Conservation (phyloP, 2,329 filamentous ascomycete species). For the Penicillium hordei region DNA sequence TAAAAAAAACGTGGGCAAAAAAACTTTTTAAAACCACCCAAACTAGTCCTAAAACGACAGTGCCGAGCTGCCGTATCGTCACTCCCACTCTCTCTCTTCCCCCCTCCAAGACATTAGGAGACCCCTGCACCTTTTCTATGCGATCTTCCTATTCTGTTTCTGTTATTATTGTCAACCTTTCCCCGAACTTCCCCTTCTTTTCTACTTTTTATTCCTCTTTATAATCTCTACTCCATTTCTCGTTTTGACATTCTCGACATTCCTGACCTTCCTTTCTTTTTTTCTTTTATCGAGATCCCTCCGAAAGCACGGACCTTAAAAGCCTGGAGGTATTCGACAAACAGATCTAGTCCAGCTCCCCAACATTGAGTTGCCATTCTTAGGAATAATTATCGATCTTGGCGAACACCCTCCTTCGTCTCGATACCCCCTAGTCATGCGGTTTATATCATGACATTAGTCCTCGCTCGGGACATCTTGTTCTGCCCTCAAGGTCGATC, state of each 20-base stretch:
- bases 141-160: constrained; percentile 4
- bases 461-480: constrained; percentile 38
- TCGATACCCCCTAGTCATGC: constrained; percentile 31
- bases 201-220: constrained; percentile 10
- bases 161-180: constrained; percentile 4
- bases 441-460: constrained; percentile 46
- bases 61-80: constrained; percentile 25
- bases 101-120: constrained; percentile 2
- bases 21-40: constrained; percentile 3
- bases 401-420: constrained; percentile 17
- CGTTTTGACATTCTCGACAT: neutral
- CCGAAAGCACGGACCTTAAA: constrained; percentile 10
- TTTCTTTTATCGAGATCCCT: neutral
- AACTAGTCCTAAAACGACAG: constrained; percentile 22
- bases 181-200: constrained; percentile 6
- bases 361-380: constrained; percentile 18
- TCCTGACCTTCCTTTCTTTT: constrained; percentile 5
- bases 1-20: constrained; percentile 1
- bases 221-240: constrained; percentile 5
- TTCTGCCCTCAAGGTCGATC: constrained; percentile 31
- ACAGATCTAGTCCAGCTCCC: constrained; percentile 7
- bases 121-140: constrained; percentile 9
- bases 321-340: constrained; percentile 18
- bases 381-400: constrained; percentile 20
- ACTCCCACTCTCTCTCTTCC: constrained; percentile 9